A percentile compares a stretch with the other conserved stretches of the same genome.
These are phyloP conservation scores for Logfia minima DNA, from an alignment of 129 eudicot species.

Conservation along the genomic window DNA sequence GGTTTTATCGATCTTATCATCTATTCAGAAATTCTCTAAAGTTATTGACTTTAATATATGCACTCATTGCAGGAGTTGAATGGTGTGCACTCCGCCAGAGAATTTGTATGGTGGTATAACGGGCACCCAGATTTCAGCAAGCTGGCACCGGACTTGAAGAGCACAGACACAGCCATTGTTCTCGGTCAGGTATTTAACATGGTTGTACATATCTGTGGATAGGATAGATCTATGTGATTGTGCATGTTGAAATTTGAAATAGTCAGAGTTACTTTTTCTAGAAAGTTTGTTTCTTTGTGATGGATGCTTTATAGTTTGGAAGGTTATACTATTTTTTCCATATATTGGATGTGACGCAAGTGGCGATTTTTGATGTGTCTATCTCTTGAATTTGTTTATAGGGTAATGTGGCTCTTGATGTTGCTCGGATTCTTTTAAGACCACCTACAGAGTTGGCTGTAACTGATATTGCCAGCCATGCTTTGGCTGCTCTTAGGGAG, in stretches of 20 bases:
- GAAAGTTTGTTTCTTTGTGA: no score
- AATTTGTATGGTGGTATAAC: constrained; percentile 99
- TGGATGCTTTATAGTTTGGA: not conserved
- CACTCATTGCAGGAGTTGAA: constrained; percentile 51
- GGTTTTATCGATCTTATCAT: not conserved
- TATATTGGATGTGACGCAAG: constrained; percentile 6
- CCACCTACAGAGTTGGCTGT: constrained; percentile 68
- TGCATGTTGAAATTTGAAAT: not conserved
- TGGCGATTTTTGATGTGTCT: not conserved
- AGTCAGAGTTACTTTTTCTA: not conserved
- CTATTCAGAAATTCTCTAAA: not conserved
- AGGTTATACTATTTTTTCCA: not conserved
- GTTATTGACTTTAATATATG: not conserved
- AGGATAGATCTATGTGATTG: not conserved
- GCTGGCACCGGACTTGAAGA: constrained; percentile 65
- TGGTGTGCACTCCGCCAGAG: constrained; percentile 90
- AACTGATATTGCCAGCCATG: constrained; percentile 83
- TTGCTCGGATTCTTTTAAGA: constrained; percentile 81
- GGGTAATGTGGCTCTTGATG: constrained; percentile 99
- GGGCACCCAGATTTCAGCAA: constrained; percentile 90
- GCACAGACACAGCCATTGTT: constrained; percentile 93
- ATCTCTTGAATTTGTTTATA: constrained; percentile 26
- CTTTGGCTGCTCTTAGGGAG: constrained; percentile 63
- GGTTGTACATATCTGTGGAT: not conserved
- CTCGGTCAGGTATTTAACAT: constrained; percentile 76